Evolutionary conservation across 805 yeast genomes (phyloP).

Genomic region (Candida hungchunana): DNA sequence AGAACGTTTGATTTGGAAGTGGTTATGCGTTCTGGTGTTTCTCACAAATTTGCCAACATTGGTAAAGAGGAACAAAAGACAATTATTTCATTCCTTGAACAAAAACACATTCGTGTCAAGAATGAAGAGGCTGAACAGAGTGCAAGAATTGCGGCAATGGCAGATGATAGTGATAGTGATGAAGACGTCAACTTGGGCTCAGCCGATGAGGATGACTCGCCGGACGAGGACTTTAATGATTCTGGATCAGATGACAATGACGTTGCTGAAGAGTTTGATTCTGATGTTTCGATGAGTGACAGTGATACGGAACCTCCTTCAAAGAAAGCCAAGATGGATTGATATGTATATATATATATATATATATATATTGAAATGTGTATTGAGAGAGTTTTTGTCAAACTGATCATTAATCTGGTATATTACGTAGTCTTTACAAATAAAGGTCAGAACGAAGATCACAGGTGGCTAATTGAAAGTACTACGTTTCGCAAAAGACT

Average conservation of each 20-base stretch:
- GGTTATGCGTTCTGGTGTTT: slow-evolving; percentile 55
- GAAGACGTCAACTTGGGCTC: slow-evolving; percentile 58
- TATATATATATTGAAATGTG: too few relatives aligned
- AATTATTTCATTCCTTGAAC: slow-evolving; percentile 69
- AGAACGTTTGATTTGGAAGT: slow-evolving; percentile 93
- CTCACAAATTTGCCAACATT: slow-evolving; percentile 84
- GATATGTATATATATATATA: too few relatives aligned
- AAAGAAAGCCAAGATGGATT: slow-evolving; percentile 34
- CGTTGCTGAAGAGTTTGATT: slow-evolving; percentile 27
- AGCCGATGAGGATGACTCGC: slow-evolving; percentile 79
- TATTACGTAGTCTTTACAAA: too few relatives aligned
- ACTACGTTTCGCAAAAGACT: too few relatives aligned
- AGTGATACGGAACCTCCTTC: slow-evolving; percentile 32
- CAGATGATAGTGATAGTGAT: slow-evolving; percentile 41
- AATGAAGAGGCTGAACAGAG: slow-evolving; percentile 90
- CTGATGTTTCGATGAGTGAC: slow-evolving; percentile 20
- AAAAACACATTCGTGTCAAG: slow-evolving; percentile 74
- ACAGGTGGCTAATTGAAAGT: too few relatives aligned
- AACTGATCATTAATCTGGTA: too few relatives aligned
- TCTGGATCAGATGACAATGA: slow-evolving; percentile 54
- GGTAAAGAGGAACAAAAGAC: slow-evolving; percentile 83
- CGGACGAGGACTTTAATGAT: slow-evolving; percentile 76
- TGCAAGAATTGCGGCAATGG: slow-evolving; percentile 70
- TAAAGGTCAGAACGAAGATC: too few relatives aligned
- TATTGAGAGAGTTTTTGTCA: too few relatives aligned